Percentiles rank a stretch among this genome's conserved stretches.
These are phyloP conservation scores for Durotheca rogersii DNA, from an alignment of 495 filamentous ascomycete species.

Conservation along the genomic window DNA sequence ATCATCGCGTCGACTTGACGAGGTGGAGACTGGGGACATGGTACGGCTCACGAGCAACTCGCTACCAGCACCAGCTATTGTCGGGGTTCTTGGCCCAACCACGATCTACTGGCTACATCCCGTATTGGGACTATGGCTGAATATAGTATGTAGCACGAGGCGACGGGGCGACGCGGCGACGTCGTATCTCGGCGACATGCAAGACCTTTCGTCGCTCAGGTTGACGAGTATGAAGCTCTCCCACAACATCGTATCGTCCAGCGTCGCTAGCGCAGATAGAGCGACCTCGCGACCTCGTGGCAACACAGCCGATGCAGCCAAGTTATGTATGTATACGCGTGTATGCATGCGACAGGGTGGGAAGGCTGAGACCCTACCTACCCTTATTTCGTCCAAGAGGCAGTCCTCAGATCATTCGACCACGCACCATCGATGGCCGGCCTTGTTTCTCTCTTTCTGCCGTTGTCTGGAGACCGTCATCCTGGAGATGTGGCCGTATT, in stretches of 20 bases:
- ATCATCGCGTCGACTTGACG: too few species aligned
- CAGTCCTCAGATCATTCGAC: constrained; percentile 17
- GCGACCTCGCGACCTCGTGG: constrained; percentile 30
- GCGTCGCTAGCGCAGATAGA: constrained; percentile 23
- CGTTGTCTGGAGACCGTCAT: not conserved
- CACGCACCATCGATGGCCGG: constrained; percentile 8
- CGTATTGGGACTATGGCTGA: too few species aligned
- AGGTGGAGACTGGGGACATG: too few species aligned
- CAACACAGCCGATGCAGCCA: constrained; percentile 24
- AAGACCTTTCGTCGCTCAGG: not conserved
- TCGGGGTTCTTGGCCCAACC: too few species aligned
- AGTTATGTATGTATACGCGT: constrained; percentile 8
- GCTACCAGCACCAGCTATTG: too few species aligned
- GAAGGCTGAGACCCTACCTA: constrained; percentile 28
- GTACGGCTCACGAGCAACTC: too few species aligned
- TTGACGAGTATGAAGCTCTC: constrained; percentile 13
- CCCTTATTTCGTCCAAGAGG: constrained; percentile 8
- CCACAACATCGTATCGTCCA: constrained; percentile 17
- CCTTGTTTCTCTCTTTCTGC: too few species aligned
- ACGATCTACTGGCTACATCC: too few species aligned
- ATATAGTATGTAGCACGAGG: not conserved
- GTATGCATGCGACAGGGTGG: not conserved
- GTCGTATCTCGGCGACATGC: constrained; percentile 7
- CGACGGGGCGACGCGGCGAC: not conserved
- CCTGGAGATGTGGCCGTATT: constrained; percentile 14